phyloP scores from a whole-genome alignment of 1,284 basidiomycete genomes.

The Ceratobasidium sp. region DNA sequence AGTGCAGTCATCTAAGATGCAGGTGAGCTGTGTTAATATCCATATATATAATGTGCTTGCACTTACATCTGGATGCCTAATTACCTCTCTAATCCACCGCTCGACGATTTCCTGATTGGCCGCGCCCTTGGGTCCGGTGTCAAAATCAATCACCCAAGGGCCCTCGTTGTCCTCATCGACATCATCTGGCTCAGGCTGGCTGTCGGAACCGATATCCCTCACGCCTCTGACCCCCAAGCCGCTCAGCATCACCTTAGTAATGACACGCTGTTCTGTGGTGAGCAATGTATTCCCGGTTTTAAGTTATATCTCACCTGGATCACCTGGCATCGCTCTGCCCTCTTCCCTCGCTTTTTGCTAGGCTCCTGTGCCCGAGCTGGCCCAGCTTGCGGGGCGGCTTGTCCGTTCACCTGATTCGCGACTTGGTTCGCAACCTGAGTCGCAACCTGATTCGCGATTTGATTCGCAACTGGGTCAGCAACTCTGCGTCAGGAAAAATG shows the following conservation, averaged over 20 bases:
- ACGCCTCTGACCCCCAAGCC: background rate
- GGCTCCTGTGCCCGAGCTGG: background rate
- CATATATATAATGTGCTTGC: background rate
- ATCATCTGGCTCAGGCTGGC: background rate
- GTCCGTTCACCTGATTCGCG: background rate
- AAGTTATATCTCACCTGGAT: background rate
- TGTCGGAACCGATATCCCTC: background rate
- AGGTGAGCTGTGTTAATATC: background rate
- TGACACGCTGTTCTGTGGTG: background rate
- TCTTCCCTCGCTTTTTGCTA: background rate
- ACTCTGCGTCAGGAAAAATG: too few species aligned
- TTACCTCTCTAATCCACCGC: conserved; percentile 1
- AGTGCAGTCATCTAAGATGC: background rate
- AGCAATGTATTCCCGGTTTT: background rate
- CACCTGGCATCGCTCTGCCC: background rate
- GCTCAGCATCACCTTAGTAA: background rate
- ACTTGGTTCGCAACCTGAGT: background rate
- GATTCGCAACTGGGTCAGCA: too few species aligned
- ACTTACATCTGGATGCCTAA: background rate
- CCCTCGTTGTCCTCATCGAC: conserved; percentile 2
- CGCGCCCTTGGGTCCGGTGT: background rate
- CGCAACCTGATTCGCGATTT: background rate
- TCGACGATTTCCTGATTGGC: background rate
- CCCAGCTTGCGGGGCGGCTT: background rate
- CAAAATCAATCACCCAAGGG: background rate